These are phyloP conservation scores for Cylindrotheca closterium DNA, from an alignment of 108 stramenopile species.

Conservation along the genomic window DNA sequence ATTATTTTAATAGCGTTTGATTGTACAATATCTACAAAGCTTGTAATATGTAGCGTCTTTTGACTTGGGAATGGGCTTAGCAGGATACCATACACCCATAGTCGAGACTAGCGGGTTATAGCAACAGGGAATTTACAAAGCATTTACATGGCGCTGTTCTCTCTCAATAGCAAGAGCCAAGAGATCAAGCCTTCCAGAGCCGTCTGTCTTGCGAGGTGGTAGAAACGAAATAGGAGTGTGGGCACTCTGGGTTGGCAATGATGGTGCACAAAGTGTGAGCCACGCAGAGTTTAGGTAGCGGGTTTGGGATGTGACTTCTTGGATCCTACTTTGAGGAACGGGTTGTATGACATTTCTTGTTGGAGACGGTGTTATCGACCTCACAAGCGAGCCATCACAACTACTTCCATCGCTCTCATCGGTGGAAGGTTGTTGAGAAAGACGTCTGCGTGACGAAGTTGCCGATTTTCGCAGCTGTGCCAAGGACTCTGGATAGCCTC, in stretches of 20 bases:
- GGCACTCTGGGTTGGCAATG: neutral
- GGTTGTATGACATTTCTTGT: constrained; percentile 5
- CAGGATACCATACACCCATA: too few species aligned
- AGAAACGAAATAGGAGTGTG: neutral
- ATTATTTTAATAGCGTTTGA: constrained; percentile 9
- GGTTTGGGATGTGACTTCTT: neutral
- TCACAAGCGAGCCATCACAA: neutral
- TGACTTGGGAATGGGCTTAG: neutral
- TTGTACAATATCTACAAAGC: constrained; percentile 1
- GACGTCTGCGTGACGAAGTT: constrained; percentile 21
- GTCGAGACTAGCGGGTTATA: too few species aligned
- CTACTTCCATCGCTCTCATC: constrained; percentile 13
- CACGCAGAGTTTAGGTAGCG: constrained; percentile 23
- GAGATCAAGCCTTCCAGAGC: constrained; percentile 41
- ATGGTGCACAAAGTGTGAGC: constrained; percentile 11
- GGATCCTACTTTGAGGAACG: neutral
- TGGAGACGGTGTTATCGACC: constrained; percentile 18
- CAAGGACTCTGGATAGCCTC: constrained; percentile 56
- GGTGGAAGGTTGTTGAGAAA: neutral
- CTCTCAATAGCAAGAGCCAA: constrained; percentile 49
- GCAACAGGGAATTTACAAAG: too few species aligned
- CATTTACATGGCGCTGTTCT: constrained; percentile 2
- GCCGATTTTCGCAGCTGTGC: constrained; percentile 55
- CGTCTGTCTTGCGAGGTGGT: neutral
- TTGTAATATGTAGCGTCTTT: neutral